Evolutionary conservation across 2,329 filamentous ascomycete genomes (phyloP).

Genomic region (Dichotomopilus funicola): DNA sequence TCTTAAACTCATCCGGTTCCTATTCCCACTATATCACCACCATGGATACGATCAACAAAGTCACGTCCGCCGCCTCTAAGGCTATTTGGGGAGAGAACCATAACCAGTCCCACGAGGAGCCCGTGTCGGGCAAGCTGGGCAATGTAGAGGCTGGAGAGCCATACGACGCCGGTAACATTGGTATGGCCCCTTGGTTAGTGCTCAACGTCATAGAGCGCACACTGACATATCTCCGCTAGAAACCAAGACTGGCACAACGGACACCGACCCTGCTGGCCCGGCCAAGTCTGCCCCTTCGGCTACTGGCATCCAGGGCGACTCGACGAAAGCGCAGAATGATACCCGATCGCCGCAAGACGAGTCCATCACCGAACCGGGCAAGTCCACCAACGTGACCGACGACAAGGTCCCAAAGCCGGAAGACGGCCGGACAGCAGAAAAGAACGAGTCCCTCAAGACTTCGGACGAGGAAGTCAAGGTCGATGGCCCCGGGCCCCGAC

Average conservation of each 20-base stretch:
- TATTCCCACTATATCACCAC: slow-evolving; percentile 13
- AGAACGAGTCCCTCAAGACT: not conserved
- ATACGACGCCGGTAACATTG: slow-evolving; percentile 72
- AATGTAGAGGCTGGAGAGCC: slow-evolving; percentile 63
- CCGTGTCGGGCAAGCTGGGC: slow-evolving; percentile 63
- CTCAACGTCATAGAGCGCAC: too few species aligned
- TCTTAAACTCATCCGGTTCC: too few species aligned
- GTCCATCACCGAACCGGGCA: slow-evolving; percentile 26
- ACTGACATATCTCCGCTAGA: not conserved
- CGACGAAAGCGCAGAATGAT: slow-evolving; percentile 33
- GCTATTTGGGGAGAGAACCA: slow-evolving; percentile 40
- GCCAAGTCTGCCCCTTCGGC: slow-evolving; percentile 5
- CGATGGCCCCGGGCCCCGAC: slow-evolving; percentile 39
- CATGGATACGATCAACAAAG: slow-evolving; percentile 61
- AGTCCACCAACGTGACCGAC: not conserved
- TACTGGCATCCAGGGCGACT: slow-evolving; percentile 18
- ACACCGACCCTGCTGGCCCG: slow-evolving; percentile 11
- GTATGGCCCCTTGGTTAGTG: slow-evolving; percentile 24
- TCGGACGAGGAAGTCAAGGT: slow-evolving; percentile 27
- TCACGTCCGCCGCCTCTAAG: slow-evolving; percentile 43
- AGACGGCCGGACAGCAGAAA: slow-evolving; percentile 14
- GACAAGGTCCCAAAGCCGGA: slow-evolving; percentile 16
- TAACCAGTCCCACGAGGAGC: slow-evolving; percentile 47
- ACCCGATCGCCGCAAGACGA: slow-evolving; percentile 29
- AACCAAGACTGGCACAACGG: not conserved